Percentiles rank a stretch among this genome's conserved stretches.
Evolutionary conservation across 805 yeast genomes (phyloP).

Genomic region (Candida ponderosae): DNA sequence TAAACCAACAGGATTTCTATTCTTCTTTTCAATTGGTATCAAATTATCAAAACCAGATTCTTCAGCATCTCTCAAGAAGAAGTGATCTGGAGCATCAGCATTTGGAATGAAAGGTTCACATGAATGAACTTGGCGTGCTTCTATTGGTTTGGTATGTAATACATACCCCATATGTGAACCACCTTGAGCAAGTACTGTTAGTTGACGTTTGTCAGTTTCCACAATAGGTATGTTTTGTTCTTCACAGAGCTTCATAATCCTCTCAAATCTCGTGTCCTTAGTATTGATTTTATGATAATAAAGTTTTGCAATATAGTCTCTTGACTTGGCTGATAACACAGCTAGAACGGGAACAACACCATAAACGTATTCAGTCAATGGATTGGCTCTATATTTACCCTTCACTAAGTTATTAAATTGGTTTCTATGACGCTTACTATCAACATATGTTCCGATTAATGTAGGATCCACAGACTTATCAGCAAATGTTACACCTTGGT

Average conservation of each 20-base stretch:
- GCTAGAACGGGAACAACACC: slow-evolving; percentile 74
- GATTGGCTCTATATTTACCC: slow-evolving; percentile 23
- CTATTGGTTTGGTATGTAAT: slow-evolving; percentile 52
- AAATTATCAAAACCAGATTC: slow-evolving; percentile 9
- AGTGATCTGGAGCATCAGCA: not conserved
- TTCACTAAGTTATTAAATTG: slow-evolving; percentile 4
- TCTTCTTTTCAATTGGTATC: slow-evolving; percentile 7
- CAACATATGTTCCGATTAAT: too few species aligned
- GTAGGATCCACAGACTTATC: too few species aligned
- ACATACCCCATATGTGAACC: slow-evolving; percentile 82
- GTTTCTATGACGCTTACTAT: slow-evolving; percentile 7
- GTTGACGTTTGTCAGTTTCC: slow-evolving; percentile 30
- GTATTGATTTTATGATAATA: slow-evolving; percentile 35
- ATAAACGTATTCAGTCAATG: slow-evolving; percentile 59
- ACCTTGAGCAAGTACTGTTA: slow-evolving; percentile 53
- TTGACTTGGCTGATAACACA: slow-evolving; percentile 49
- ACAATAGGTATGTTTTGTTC: slow-evolving; percentile 18
- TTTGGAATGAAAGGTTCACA: slow-evolving; percentile 1
- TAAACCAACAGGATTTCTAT: slow-evolving; percentile 55
- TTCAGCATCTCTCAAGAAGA: too few species aligned
- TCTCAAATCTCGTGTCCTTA: slow-evolving; percentile 21
- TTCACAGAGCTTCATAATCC: slow-evolving; percentile 41
- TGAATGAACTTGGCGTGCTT: slow-evolving; percentile 20
- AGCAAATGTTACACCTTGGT: too few species aligned
- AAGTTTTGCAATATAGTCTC: slow-evolving; percentile 46